phyloP scores from a whole-genome alignment of 2,329 filamentous ascomycete species.

The Dothideomycetidae sp. region DNA sequence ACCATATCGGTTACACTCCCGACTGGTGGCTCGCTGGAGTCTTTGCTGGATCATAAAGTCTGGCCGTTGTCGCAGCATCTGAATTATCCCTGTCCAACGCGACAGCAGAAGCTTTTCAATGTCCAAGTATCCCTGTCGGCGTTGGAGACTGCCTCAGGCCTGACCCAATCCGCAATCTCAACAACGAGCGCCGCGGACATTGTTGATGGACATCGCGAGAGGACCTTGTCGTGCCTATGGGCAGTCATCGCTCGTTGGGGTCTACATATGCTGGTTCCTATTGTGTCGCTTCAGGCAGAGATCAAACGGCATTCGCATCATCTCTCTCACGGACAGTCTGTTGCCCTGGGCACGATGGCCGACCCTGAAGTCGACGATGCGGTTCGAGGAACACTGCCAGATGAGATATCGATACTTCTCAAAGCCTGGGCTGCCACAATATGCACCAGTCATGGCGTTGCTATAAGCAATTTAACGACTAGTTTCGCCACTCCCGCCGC shows the following conservation, averaged over 20 bases:
- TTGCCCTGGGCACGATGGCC: neutral
- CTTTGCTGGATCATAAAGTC: constrained; percentile 18
- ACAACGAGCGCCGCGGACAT: constrained; percentile 42
- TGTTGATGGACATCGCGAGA: constrained; percentile 50
- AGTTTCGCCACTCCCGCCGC: constrained; percentile 42
- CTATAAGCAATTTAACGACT: constrained; percentile 42
- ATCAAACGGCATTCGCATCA: neutral
- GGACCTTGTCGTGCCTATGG: constrained; percentile 48
- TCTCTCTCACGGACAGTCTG: neutral
- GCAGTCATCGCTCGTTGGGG: constrained; percentile 44
- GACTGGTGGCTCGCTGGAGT: constrained; percentile 30
- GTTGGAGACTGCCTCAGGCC: constrained; percentile 30
- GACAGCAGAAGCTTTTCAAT: constrained; percentile 45
- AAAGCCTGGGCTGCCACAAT: constrained; percentile 43
- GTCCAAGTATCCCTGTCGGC: constrained; percentile 43
- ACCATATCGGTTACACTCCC: constrained; percentile 34
- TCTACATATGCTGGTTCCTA: constrained; percentile 33
- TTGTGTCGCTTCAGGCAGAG: constrained; percentile 5
- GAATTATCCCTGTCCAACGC: constrained; percentile 42
- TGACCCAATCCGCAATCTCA: constrained; percentile 27
- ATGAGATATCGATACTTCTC: constrained; percentile 28
- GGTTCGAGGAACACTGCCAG: too few relatives aligned
- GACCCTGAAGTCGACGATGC: constrained; percentile 16
- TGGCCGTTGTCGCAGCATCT: constrained; percentile 42
- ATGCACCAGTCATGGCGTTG: constrained; percentile 29